Conservation (phyloP, 306 rosid species). For the Malus sylvestris region DNA sequence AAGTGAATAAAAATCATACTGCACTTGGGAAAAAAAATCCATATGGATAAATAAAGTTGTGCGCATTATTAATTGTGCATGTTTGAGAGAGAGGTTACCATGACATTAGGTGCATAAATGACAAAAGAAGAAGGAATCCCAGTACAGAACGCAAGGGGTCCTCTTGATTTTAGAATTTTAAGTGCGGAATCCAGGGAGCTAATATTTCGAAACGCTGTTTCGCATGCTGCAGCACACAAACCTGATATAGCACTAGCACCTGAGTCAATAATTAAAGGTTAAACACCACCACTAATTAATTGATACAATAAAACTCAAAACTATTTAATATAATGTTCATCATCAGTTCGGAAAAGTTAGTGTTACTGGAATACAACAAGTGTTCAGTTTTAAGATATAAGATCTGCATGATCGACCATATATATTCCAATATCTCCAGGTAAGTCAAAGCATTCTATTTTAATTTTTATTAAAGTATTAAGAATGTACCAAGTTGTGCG, state of each 20-base stretch:
- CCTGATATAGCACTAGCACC: constrained; percentile 68
- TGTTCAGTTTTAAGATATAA: too few species aligned
- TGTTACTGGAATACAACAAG: too few species aligned
- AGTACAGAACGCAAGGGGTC: constrained; percentile 48
- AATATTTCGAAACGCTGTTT: constrained; percentile 15
- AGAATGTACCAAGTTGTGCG: too few species aligned
- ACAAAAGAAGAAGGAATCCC: constrained; percentile 63
- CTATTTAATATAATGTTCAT: neutral
- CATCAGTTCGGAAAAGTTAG: too few species aligned
- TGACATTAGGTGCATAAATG: constrained; percentile 53
- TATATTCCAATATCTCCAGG: too few species aligned
- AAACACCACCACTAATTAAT: neutral
- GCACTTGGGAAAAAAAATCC: too few species aligned
- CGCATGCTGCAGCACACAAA: constrained; percentile 59
- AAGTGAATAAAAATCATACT: too few species aligned
- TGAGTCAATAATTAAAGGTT: neutral
- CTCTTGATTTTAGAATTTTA: constrained; percentile 54
- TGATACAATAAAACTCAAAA: neutral
- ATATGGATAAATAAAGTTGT: too few species aligned
- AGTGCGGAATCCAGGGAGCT: constrained; percentile 47
- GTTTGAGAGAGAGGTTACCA: constrained; percentile 32
- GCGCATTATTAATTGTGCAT: neutral
- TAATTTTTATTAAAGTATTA: too few species aligned
- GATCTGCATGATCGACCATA: too few species aligned
- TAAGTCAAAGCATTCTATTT: too few species aligned